Evolutionary conservation across 805 yeast species (phyloP), one percentile per base, ranked within the genome.

Genomic region (Candida verbasci): DNA sequence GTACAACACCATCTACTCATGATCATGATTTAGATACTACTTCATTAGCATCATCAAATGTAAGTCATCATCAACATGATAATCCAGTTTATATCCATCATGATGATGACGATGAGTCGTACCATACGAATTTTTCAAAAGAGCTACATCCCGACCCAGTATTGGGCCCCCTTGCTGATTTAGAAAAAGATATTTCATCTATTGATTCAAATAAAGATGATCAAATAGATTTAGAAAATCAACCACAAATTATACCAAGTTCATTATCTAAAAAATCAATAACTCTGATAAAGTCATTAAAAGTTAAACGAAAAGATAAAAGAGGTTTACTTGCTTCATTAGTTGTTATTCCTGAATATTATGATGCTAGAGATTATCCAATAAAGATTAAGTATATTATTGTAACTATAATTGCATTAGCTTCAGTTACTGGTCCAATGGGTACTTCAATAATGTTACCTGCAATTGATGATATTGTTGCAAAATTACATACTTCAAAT

Each of bases 391-490:
- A 86, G 49, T 49, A 58, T 34, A 37, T 68, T n/a, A 65, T 86
- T 29, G 83, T 84, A 0, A 62, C 74, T 23, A 62, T 84, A 11
- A 76, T 86, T 33, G 89, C 91, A 0, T 60, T 74, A 40, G 88
- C 89, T 6, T 83, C 89, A 1, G 62, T 82, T 53, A 72, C 83
- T 37, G 95, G 95, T 1, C 95, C 96, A 5, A 83, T 86, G 93
- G 95, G 93, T 9, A 81, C 93, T 1, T 81, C 93, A 0, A 84
- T 86, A 34, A 68, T 86, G 50, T 72, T 83, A 34, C 96, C 96
- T 0, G 91, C 93, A 0, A 74, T 85, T 15, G 74, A 74, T 23
- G 73, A 76, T 36, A 71, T 86, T 28, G 71, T 72, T 4, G 43
- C 46, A 1, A 77, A 75, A 14, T 67, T 84, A 12, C 30, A 79